These are phyloP conservation scores for Ceratorhiza oryzae-sativae DNA, from an alignment of 1,284 basidiomycete genomes.

Conservation along the genomic window DNA sequence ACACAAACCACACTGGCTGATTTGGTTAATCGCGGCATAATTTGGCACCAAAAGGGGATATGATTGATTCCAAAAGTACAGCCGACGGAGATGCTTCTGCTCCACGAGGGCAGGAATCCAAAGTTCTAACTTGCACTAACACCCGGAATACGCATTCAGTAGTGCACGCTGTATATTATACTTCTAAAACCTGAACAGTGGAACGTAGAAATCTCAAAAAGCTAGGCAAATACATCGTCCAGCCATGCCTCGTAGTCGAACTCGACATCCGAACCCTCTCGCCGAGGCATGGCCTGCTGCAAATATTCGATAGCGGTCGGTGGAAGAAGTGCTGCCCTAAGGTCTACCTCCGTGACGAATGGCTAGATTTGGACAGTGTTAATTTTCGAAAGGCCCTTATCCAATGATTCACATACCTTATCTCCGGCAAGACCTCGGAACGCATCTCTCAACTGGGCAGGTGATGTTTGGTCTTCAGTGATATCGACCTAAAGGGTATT, in stretches of 20 bases:
- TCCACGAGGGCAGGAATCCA: neutral
- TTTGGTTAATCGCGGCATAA: too few species aligned
- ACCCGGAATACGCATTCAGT: neutral
- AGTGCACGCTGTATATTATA: neutral
- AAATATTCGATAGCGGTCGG: slow-evolving; percentile 83
- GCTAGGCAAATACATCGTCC: slow-evolving; percentile 68
- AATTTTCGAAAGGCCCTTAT: neutral
- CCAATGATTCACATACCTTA: slow-evolving; percentile 66
- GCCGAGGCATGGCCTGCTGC: slow-evolving; percentile 72
- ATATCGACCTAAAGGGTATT: slow-evolving; percentile 76
- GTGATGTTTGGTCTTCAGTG: slow-evolving; percentile 92
- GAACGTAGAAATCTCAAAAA: neutral
- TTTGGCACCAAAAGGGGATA: slow-evolving; percentile 4
- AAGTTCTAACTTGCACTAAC: neutral
- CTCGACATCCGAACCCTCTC: slow-evolving; percentile 58
- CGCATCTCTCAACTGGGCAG: slow-evolving; percentile 90
- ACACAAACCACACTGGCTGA: too few species aligned
- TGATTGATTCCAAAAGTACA: neutral
- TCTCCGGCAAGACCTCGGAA: slow-evolving; percentile 92
- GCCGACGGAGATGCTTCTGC: neutral
- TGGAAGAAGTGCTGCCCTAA: slow-evolving; percentile 86
- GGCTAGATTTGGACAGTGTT: slow-evolving; percentile 59
- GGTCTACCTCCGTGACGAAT: slow-evolving; percentile 92
- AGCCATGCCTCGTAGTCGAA: slow-evolving; percentile 83
- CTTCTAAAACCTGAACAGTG: neutral